A percentile compares a stretch with the other conserved stretches of the same genome.
phyloP scores from a whole-genome alignment of 2,329 filamentous ascomycete species.

The Aspergillus sp. region DNA sequence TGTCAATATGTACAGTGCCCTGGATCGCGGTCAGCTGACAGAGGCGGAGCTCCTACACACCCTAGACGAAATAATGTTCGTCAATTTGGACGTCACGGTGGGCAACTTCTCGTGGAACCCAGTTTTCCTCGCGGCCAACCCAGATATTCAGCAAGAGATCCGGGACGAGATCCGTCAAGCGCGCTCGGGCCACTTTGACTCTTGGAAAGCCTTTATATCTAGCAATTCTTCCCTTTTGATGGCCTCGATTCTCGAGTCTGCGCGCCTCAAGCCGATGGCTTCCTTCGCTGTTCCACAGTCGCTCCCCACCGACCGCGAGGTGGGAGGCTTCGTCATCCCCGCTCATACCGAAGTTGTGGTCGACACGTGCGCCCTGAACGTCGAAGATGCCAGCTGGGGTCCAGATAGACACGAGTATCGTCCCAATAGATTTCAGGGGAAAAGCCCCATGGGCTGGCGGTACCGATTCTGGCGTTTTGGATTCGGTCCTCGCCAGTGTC shows the following conservation, averaged over 20 bases:
- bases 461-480: no score
- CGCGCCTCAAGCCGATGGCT: constrained; percentile 33
- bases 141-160: constrained; percentile 24
- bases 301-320: constrained; percentile 26
- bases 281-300: constrained; percentile 40
- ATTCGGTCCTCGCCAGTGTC: no score
- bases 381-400: constrained; percentile 35
- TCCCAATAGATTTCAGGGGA: constrained; percentile 19
- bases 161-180: constrained; percentile 2
- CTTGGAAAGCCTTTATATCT: constrained; percentile 18
- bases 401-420: constrained; percentile 28
- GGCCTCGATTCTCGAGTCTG: constrained; percentile 35
- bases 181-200: constrained; percentile 11
- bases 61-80: constrained; percentile 42
- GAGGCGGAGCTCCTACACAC: constrained; percentile 35
- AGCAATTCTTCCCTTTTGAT: constrained; percentile 21
- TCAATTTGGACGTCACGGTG: constrained; percentile 44
- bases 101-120: constrained; percentile 40
- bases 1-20: constrained; percentile 4
- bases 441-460: no score
- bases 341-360: constrained; percentile 36
- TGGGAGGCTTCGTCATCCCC: constrained; percentile 33
- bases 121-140: constrained; percentile 36
- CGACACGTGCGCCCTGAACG: constrained; percentile 41
- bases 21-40: constrained; percentile 15